Conservation (phyloP, 768 basidiomycete genomes). For the Suillus subluteus region DNA sequence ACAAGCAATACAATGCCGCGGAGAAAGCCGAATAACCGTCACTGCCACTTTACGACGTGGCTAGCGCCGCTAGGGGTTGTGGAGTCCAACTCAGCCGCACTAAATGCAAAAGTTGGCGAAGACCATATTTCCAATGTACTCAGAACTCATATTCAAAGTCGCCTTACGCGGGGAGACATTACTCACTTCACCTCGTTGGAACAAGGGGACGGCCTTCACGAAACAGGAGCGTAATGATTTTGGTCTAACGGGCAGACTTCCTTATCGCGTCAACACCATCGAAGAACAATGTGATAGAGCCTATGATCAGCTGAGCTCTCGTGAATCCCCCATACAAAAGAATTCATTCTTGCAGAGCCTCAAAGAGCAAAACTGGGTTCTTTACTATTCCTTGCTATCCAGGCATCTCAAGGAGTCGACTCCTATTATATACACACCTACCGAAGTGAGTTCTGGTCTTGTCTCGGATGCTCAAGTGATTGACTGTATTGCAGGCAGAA, state of each 20-base stretch:
- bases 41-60: neutral
- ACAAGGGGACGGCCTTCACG: slow-evolving; percentile 84
- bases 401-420: slow-evolving; percentile 61
- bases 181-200: slow-evolving; percentile 67
- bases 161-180: slow-evolving; percentile 65
- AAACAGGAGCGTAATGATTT: slow-evolving; percentile 68
- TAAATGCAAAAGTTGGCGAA: slow-evolving; percentile 9
- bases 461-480: neutral
- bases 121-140: slow-evolving; percentile 11
- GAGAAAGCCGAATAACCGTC: slow-evolving; percentile 24
- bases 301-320: slow-evolving; percentile 57
- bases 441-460: slow-evolving; percentile 51
- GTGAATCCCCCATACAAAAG: slow-evolving; percentile 52
- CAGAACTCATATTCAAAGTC: slow-evolving; percentile 36
- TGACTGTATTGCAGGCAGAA: slow-evolving; percentile 54
- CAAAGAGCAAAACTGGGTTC: slow-evolving; percentile 80
- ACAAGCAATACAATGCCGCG: slow-evolving; percentile 11
- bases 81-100: neutral
- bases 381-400: slow-evolving; percentile 72
- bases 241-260: slow-evolving; percentile 57
- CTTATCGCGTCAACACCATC: slow-evolving; percentile 59
- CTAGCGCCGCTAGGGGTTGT: neutral
- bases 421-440: slow-evolving; percentile 82
- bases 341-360: slow-evolving; percentile 79
- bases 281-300: slow-evolving; percentile 80